Evolutionary conservation across 495 filamentous ascomycete species (phyloP), one percentile per base, ranked within the genome.

Genomic region (Gamarada debralockiae): DNA sequence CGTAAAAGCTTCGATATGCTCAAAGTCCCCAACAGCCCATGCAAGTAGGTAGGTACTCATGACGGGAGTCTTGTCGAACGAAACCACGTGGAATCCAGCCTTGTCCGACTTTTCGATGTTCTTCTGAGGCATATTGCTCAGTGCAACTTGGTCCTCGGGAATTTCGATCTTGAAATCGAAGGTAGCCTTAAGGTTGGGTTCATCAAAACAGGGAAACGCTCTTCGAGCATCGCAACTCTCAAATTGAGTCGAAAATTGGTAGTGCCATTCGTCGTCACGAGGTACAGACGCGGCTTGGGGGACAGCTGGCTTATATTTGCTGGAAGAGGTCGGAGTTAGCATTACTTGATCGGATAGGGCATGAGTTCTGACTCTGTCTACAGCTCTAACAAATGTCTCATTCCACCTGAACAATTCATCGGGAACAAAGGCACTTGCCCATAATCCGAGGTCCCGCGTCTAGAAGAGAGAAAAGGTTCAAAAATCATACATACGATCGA

Each of bases 21-120:
- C 92, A 54, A 98, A 96, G 64, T 97, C 93, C 54, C 95, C 93
- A 52, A 96, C 80, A 18, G 92, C 92, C 93, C 93, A 98, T 14
- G 93, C 92, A 22, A 96, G 73, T 24, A 98, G 83, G 69, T 95
- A 95, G n/a, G 93, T 96, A 67, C 90, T 96, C 93, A 98, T 98
- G 52, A 90, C 75, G 0, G 93, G 93, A 12, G 86, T 91, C 46
- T 76, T 80, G 56, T 95, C 87, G 60, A 98, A 98, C 0, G 82
- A 78, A 14, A 97, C 89, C 10, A 82, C 70, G 68, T 95, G 90
- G 52, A 86, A 75, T 6, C 84, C 85, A 23, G 78, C 65, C 36
- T 77, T 79, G 47, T 72, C 6, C n/a, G 40, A 75, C 58, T 81
- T 70, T 59, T 76, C 82, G 46, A 78, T 73, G 25, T 76, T 74